Conservation (phyloP, 163 green algal species). For the Chloromonas sp. region DNA sequence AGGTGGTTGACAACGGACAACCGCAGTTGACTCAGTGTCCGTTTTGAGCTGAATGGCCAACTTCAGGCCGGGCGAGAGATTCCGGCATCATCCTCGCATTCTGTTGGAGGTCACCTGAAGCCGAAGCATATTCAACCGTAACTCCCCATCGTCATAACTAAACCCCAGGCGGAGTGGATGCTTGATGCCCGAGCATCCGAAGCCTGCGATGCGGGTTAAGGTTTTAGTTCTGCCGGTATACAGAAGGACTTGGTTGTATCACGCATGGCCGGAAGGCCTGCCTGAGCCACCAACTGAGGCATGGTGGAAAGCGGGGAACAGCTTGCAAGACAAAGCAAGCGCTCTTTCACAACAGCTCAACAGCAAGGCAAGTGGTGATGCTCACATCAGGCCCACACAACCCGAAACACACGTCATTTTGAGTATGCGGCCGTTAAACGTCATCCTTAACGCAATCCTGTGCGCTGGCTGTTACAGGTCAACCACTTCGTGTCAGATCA, state of each 20-base stretch:
- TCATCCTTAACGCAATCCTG: neutral
- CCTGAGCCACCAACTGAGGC: neutral
- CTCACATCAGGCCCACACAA: neutral
- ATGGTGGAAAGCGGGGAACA: neutral
- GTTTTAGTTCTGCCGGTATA: slow-evolving; percentile 40
- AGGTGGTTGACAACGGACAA: no score
- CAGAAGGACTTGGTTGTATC: slow-evolving; percentile 43
- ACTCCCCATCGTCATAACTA: no score
- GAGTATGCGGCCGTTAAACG: neutral
- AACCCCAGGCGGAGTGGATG: no score
- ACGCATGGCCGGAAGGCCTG: slow-evolving; percentile 25
- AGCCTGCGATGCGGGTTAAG: slow-evolving; percentile 4
- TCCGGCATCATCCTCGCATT: no score
- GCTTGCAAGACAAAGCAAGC: neutral
- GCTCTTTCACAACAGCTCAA: neutral
- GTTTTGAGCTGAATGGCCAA: no score
- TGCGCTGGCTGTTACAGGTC: slow-evolving; percentile 16
- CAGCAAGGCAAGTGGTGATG: neutral
- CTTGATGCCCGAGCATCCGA: neutral
- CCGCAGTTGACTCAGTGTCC: no score
- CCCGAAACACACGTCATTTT: neutral
- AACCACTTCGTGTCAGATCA: slow-evolving; percentile 28
- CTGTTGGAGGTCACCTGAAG: no score
- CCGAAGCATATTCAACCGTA: no score
- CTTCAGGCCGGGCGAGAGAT: no score